Base-by-base conservation (phyloP, 257 asterid species). In the Capsicum rhomboideum region DNA sequence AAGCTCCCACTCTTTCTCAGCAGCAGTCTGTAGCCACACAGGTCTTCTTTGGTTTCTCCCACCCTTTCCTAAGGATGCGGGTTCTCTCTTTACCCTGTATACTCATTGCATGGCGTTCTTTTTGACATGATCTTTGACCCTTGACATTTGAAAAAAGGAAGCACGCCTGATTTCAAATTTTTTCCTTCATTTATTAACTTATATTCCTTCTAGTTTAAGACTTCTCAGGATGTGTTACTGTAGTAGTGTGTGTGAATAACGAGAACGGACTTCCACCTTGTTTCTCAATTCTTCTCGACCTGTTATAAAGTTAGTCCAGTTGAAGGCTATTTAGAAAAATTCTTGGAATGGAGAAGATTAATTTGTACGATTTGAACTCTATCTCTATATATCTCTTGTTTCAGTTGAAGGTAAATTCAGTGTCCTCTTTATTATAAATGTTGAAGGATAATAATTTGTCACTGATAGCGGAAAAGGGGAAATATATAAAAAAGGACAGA, bases 1-100 rank as follows among this genome's bases (percentile, higher is more conserved):
- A 79, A 12, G 85, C 91, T 83, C 93, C 94, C 18, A 37, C 88
- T 10, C 63, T 84, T 66, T 77, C 85, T n/a, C 69, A 74, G 56
- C 94, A 89, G 71, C 77, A 61, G 8, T 78, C 87, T 37, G 90
- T 94, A 66, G 94, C 95, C 81, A 89, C 78, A 87, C 98, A 94
- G 97, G 98, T 69, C 53, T 69, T 68, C 78, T 37, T 37, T 69
- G 52, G 78, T 68, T 68, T 68, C 42, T 34, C 52, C 0, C 28
- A 68, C 49, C 75, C 75, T 34, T 34, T 58, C 12, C 66, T 58
- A 58, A 58, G 29, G 29, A 58, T 18, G 78, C 28, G 78, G 52
- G 78, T 69, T 94, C 26, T 52, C 8, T 82, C 28, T 21, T 28
- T 84, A 44, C 46, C 18, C 87, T 54, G 26, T 77, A 50, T 50